Conservation (phyloP, 2,329 filamentous ascomycete species). For the Nemania sp. region DNA sequence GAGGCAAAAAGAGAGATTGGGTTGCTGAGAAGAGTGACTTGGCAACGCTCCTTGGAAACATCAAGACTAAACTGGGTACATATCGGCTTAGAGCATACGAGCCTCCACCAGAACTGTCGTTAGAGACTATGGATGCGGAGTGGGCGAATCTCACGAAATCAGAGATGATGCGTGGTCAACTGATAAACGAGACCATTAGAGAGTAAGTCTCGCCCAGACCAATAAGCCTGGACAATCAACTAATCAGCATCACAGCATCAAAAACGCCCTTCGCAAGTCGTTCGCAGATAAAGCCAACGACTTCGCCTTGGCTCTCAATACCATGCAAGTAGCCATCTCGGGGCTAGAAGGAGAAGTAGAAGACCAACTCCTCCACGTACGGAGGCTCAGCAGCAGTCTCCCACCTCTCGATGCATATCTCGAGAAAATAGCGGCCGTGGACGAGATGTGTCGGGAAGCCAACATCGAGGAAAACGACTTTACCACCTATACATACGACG, state of each 20-base stretch:
- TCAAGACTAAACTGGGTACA: constrained; percentile 97
- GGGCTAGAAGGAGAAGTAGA: constrained; percentile 97
- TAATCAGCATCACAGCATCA: constrained; percentile 65
- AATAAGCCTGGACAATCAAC: neutral
- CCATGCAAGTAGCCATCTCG: constrained; percentile 90
- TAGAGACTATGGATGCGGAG: constrained; percentile 79
- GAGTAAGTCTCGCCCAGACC: constrained; percentile 60
- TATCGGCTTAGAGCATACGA: constrained; percentile 91
- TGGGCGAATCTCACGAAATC: constrained; percentile 80
- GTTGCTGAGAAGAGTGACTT: constrained; percentile 97
- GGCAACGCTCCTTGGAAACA: constrained; percentile 90
- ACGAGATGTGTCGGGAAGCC: constrained; percentile 88
- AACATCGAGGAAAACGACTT: constrained; percentile 99
- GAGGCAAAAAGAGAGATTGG: constrained; percentile 88
- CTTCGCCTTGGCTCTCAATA: constrained; percentile 93
- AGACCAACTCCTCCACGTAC: constrained; percentile 87
- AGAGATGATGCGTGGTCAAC: constrained; percentile 85
- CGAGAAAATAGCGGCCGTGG: constrained; percentile 81
- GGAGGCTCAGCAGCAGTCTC: constrained; percentile 81
- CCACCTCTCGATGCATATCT: constrained; percentile 90
- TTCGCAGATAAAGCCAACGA: constrained; percentile 99
- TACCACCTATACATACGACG: constrained; percentile 98
- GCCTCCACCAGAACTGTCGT: constrained; percentile 78
- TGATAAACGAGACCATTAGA: constrained; percentile 97
- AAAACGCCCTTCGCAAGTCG: constrained; percentile 86